A percentile compares a stretch with the other conserved stretches of the same genome.
Conservation (phyloP, 805 yeast genomes). For the Suhomyces kilbournensis region DNA sequence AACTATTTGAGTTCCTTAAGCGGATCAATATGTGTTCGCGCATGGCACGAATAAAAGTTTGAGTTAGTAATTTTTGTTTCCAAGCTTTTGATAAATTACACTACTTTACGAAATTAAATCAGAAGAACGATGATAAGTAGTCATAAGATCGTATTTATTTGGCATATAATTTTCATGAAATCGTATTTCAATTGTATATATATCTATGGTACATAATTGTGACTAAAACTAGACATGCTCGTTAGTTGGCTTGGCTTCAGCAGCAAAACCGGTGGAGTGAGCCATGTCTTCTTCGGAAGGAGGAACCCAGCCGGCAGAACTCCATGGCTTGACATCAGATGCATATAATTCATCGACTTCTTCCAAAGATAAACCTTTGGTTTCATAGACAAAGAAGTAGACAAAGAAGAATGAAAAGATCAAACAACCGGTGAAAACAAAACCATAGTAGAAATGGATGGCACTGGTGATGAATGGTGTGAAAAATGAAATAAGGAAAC, state of each 20-base stretch:
- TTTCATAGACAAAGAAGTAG: constrained; percentile 69
- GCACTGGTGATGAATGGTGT: constrained; percentile 60
- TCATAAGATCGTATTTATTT: too few relatives aligned
- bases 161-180: background rate
- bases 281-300: constrained; percentile 36
- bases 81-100: too few relatives aligned
- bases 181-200: background rate
- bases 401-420: constrained; percentile 63
- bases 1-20: background rate
- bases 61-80: background rate
- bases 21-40: background rate
- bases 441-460: constrained; percentile 67
- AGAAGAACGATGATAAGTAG: background rate
- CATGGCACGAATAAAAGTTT: too few relatives aligned
- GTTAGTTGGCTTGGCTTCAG: constrained; percentile 29
- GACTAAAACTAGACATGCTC: constrained; percentile 21
- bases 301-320: constrained; percentile 51
- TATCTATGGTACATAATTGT: background rate
- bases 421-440: constrained; percentile 61
- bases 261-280: constrained; percentile 36
- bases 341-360: constrained; percentile 72
- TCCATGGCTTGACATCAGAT: constrained; percentile 34
- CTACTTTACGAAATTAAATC: background rate
- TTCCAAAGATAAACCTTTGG: constrained; percentile 77
- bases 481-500: constrained; percentile 46